These are phyloP conservation scores for Quercus engelmannii DNA, from an alignment of 306 rosid genomes.

Conservation along the genomic window DNA sequence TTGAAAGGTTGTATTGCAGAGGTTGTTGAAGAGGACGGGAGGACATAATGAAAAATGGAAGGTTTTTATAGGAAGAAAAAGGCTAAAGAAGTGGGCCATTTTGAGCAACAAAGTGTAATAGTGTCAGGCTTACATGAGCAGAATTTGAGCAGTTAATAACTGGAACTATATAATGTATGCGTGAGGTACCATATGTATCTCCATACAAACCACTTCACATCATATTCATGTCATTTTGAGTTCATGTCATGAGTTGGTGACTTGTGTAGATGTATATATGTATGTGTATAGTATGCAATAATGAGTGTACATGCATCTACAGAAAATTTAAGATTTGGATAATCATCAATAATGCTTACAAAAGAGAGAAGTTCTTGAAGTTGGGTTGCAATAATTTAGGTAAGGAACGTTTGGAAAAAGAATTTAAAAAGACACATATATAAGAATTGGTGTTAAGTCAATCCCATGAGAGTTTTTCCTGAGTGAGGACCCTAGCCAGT, in stretches of 20 bases:
- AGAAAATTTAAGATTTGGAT: slow-evolving; percentile 26
- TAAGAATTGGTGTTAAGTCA: slow-evolving; percentile 31
- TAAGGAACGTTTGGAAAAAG: not conserved
- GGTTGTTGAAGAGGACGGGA: slow-evolving; percentile 22
- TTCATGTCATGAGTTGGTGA: slow-evolving; percentile 27
- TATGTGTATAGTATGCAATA: slow-evolving; percentile 6
- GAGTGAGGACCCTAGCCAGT: slow-evolving; percentile 35
- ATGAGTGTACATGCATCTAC: slow-evolving; percentile 15
- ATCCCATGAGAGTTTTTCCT: slow-evolving; percentile 21
- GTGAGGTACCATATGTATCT: slow-evolving; percentile 36
- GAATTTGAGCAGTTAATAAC: slow-evolving; percentile 22
- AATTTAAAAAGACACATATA: not conserved
- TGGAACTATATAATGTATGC: slow-evolving; percentile 24
- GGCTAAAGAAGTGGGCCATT: slow-evolving; percentile 41
- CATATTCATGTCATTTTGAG: not conserved
- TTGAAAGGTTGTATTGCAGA: slow-evolving; percentile 10
- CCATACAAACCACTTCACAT: slow-evolving; percentile 15
- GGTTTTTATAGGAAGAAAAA: slow-evolving; percentile 52
- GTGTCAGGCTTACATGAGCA: slow-evolving; percentile 53
- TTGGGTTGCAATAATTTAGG: slow-evolving; percentile 15
- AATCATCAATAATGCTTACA: slow-evolving; percentile 15
- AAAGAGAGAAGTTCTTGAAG: slow-evolving; percentile 9
- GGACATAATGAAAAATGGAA: slow-evolving; percentile 27
- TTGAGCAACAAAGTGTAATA: slow-evolving; percentile 29
- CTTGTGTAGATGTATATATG: not conserved